A percentile compares a stretch with the other conserved stretches of the same genome.
phyloP scores from a whole-genome alignment of 176 grass and related monocot genomes.

The Lolium rigidum region DNA sequence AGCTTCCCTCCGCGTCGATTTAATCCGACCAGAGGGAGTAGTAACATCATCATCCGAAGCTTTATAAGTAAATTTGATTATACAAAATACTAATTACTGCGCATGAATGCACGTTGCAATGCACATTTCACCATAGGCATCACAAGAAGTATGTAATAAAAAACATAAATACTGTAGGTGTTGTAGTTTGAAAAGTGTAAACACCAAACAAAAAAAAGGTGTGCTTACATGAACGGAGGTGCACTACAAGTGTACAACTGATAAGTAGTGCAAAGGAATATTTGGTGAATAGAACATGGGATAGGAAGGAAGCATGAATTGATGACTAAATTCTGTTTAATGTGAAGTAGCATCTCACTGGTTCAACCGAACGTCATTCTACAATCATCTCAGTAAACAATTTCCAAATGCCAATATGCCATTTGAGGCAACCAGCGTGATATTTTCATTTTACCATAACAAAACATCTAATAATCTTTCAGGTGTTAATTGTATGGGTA shows the following conservation, averaged over 20 bases:
- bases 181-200: background rate
- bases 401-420: background rate
- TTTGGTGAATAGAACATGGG: background rate
- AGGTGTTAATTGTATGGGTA: background rate
- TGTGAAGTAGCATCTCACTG: background rate
- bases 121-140: background rate
- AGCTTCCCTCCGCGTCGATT: too few relatives aligned
- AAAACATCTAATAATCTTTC: background rate
- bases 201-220: background rate
- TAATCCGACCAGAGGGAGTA: too few relatives aligned
- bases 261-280: background rate
- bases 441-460: background rate
- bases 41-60: background rate
- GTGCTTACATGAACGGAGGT: background rate
- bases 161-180: background rate
- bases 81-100: background rate
- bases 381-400: background rate
- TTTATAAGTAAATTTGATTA: background rate
- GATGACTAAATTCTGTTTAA: background rate
- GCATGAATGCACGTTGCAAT: background rate
- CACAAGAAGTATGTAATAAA: background rate
- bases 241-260: background rate
- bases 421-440: background rate
- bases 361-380: background rate
- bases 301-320: background rate